Evolutionary conservation across 106 monocot species (phyloP).

Genomic region (Platanthera zijinensis): DNA sequence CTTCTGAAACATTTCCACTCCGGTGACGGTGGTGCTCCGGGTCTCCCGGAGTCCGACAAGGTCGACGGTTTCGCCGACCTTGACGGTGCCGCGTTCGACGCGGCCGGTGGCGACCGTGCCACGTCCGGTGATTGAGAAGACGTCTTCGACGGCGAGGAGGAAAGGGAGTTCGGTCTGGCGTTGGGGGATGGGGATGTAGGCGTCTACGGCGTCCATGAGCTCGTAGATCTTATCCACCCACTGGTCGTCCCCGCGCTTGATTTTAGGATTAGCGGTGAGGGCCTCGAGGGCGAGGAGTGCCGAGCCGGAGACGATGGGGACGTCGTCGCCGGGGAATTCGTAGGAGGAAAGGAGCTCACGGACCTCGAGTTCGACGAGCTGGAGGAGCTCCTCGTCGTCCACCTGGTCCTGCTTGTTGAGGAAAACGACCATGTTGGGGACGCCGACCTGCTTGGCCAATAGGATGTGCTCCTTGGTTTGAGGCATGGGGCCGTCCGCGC

Average conservation of each 20-base stretch:
- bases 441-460: conserved; percentile 74
- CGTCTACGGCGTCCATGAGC: conserved; percentile 83
- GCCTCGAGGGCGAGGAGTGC: conserved; percentile 89
- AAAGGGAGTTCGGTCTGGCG: conserved; percentile 88
- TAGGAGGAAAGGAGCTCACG: conserved; percentile 77
- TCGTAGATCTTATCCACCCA: conserved; percentile 88
- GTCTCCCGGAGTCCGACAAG: conserved; percentile 61
- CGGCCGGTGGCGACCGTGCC: conserved; percentile 91
- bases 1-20: conserved; percentile 92
- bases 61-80: conserved; percentile 59
- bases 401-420: conserved; percentile 93
- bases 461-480: conserved; percentile 81
- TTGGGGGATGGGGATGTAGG: conserved; percentile 86
- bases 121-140: conserved; percentile 93
- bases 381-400: conserved; percentile 75
- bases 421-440: conserved; percentile 91
- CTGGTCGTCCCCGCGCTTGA: conserved; percentile 69
- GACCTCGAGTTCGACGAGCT: conserved; percentile 84
- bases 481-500: conserved; percentile 77
- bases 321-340: conserved; percentile 86
- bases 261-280: conserved; percentile 50
- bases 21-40: conserved; percentile 61
- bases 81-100: conserved; percentile 70
- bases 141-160: conserved; percentile 83
- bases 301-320: conserved; percentile 83